These are phyloP conservation scores for Globisporangium abappressorium DNA, from an alignment of 352 stramenopile genomes.

Conservation along the genomic window DNA sequence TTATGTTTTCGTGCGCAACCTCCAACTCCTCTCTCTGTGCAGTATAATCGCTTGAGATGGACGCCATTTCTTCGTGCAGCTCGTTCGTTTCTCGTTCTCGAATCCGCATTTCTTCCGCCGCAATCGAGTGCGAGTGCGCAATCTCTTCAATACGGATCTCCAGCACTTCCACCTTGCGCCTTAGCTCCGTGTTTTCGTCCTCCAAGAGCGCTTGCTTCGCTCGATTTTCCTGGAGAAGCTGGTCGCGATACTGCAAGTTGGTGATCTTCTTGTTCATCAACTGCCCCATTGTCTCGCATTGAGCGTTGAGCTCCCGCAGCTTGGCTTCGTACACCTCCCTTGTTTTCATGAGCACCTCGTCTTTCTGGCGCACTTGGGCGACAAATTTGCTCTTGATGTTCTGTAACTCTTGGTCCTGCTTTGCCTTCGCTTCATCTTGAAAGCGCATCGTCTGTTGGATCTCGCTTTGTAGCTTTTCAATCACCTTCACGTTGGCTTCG, in stretches of 20 bases:
- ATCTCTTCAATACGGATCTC: slow-evolving; percentile 79
- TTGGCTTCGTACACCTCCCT: slow-evolving; percentile 65
- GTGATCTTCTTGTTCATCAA: slow-evolving; percentile 77
- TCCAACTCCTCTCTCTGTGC: slow-evolving; percentile 59
- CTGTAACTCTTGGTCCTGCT: slow-evolving; percentile 69
- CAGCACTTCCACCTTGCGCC: slow-evolving; percentile 73
- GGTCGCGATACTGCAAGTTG: slow-evolving; percentile 63
- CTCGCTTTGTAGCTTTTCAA: slow-evolving; percentile 56
- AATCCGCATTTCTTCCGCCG: slow-evolving; percentile 56
- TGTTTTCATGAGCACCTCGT: slow-evolving; percentile 52
- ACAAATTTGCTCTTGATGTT: slow-evolving; percentile 52
- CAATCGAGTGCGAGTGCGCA: slow-evolving; percentile 55
- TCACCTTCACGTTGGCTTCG: slow-evolving; percentile 38
- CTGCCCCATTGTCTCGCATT: slow-evolving; percentile 69
- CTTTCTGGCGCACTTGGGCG: slow-evolving; percentile 69
- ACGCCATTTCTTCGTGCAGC: slow-evolving; percentile 60
- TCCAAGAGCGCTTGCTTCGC: slow-evolving; percentile 51
- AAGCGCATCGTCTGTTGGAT: slow-evolving; percentile 54
- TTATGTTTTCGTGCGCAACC: slow-evolving; percentile 44
- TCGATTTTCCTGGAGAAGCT: slow-evolving; percentile 64
- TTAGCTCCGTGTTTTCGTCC: slow-evolving; percentile 75
- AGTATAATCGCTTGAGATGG: slow-evolving; percentile 67
- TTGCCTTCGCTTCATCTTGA: slow-evolving; percentile 50
- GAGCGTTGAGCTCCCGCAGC: slow-evolving; percentile 49
- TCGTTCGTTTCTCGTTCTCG: slow-evolving; percentile 55